phyloP scores from a whole-genome alignment of 768 basidiomycete species.

The Russula earlei region DNA sequence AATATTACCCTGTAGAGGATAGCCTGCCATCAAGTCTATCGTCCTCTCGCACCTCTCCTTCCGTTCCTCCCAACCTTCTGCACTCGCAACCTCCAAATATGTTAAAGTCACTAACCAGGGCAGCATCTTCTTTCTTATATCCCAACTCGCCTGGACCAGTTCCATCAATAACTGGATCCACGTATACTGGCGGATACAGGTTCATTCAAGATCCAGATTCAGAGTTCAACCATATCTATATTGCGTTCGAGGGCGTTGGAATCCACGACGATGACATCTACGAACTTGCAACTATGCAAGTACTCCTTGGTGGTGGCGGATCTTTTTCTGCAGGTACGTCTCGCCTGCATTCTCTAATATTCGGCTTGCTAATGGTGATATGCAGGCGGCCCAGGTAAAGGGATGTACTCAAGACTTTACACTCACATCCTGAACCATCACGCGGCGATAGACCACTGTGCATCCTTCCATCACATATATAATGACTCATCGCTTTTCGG shows the following conservation, averaged over 20 bases:
- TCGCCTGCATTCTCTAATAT: not conserved
- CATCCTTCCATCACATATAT: constrained; percentile 97
- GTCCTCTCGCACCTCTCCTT: constrained; percentile 23
- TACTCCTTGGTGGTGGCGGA: constrained; percentile 90
- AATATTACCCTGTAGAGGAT: constrained; percentile 25
- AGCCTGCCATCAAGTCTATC: constrained; percentile 24
- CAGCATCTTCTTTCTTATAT: constrained; percentile 67
- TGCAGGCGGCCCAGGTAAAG: constrained; percentile 90
- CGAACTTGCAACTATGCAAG: constrained; percentile 87
- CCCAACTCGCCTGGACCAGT: constrained; percentile 24
- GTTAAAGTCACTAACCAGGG: constrained; percentile 62
- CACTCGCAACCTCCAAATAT: constrained; percentile 40
- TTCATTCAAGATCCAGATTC: constrained; percentile 51
- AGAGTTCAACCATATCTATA: constrained; percentile 88
- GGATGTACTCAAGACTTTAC: constrained; percentile 97
- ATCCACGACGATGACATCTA: constrained; percentile 91
- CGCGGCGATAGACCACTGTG: constrained; percentile 89
- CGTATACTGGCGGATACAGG: constrained; percentile 79
- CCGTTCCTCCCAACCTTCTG: constrained; percentile 48
- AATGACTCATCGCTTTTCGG: constrained; percentile 91
- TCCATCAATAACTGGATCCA: constrained; percentile 22
- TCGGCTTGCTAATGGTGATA: constrained; percentile 2
- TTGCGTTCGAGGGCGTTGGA: constrained; percentile 86
- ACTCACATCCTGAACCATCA: constrained; percentile 93
- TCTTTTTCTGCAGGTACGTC: constrained; percentile 82